These are phyloP conservation scores for Alnus rubra DNA, from an alignment of 306 rosid genomes.

Conservation along the genomic window DNA sequence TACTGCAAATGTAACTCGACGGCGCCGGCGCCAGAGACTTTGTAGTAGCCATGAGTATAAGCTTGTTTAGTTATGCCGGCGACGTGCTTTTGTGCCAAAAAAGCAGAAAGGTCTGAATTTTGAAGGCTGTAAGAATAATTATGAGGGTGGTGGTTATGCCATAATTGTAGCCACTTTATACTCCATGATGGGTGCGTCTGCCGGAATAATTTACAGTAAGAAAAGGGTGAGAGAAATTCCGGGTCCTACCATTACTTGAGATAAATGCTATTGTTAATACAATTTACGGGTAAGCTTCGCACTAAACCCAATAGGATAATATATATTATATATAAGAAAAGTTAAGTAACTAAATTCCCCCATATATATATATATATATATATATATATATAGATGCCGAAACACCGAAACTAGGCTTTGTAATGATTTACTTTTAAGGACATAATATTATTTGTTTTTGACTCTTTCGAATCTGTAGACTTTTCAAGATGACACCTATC, in stretches of 20 bases:
- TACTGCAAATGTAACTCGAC: conserved; percentile 33
- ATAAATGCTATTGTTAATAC: neutral
- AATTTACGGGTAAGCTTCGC: neutral
- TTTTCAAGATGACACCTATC: too few relatives aligned
- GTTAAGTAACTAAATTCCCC: neutral
- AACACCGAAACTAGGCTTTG: neutral
- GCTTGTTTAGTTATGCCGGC: too few relatives aligned
- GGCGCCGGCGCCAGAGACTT: neutral
- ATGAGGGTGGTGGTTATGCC: neutral
- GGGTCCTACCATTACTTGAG: conserved; percentile 10
- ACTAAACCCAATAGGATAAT: neutral
- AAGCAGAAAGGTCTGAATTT: too few relatives aligned
- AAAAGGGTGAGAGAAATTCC: neutral
- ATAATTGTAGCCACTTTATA: neutral
- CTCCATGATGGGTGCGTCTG: neutral
- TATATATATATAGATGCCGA: neutral
- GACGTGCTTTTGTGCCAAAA: too few relatives aligned
- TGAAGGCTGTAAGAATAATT: neutral
- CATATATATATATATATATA: too few relatives aligned
- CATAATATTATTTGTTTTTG: too few relatives aligned
- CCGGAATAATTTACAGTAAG: neutral
- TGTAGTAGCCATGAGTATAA: too few relatives aligned
- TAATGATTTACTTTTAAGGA: too few relatives aligned
- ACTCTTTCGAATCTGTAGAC: too few relatives aligned
- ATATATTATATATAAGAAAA: neutral